Conservation (phyloP, 768 basidiomycete species). For the Mycena leptocephala region DNA sequence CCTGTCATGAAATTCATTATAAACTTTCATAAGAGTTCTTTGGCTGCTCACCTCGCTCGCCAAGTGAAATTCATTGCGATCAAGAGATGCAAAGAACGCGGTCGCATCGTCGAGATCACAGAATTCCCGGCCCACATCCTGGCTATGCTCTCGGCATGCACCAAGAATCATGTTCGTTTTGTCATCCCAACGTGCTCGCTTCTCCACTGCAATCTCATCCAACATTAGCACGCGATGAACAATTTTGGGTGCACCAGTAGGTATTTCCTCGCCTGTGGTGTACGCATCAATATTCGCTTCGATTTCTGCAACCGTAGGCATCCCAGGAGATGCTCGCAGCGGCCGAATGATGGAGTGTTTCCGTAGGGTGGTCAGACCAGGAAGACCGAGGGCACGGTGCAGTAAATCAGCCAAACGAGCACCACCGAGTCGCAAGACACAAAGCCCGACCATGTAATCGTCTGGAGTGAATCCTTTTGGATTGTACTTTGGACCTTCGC, state of each 20-base stretch:
- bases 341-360: constrained; percentile 11
- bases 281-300: constrained; percentile 17
- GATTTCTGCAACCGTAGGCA: background rate
- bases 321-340: background rate
- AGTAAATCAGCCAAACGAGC: background rate
- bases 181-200: constrained; percentile 1
- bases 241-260: background rate
- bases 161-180: constrained; percentile 17
- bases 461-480: constrained; percentile 35
- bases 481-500: constrained; percentile 32
- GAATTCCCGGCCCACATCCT: background rate
- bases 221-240: constrained; percentile 34
- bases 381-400: constrained; percentile 30
- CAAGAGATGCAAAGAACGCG: background rate
- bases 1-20: background rate
- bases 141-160: background rate
- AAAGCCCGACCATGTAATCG: constrained; percentile 32
- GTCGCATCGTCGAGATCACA: background rate
- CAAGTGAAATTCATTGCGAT: background rate
- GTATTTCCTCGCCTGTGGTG: background rate
- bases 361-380: constrained; percentile 29
- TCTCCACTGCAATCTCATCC: constrained; percentile 37
- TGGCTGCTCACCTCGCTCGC: background rate
- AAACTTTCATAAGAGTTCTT: background rate
- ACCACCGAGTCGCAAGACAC: constrained; percentile 15